A percentile compares a stretch with the other conserved stretches of the same genome.
Conservation (phyloP, 208 protist genomes). For the Leishmania major region DNA sequence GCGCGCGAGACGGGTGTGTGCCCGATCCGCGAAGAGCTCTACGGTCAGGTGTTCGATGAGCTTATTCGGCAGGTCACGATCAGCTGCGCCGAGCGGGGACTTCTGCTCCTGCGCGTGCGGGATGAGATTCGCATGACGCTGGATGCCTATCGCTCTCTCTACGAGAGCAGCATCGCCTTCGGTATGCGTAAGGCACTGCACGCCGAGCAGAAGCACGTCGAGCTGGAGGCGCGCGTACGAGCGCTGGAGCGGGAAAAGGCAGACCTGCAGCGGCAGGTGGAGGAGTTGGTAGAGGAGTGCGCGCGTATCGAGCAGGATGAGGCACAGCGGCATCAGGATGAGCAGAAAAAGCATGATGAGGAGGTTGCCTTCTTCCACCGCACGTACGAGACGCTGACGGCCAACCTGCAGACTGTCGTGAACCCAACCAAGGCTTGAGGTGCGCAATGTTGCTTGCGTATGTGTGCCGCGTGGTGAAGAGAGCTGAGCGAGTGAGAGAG, state of each 20-base stretch:
- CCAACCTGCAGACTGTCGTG: slow-evolving; percentile 89
- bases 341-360: slow-evolving; percentile 96
- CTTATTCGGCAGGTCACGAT: slow-evolving; percentile 99
- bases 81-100: slow-evolving; percentile 97
- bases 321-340: slow-evolving; percentile 88
- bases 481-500: neutral
- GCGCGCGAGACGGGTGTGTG: slow-evolving; percentile 98
- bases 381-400: slow-evolving; percentile 95
- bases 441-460: neutral
- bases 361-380: slow-evolving; percentile 96
- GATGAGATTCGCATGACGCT: slow-evolving; percentile 96
- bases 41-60: slow-evolving; percentile 97
- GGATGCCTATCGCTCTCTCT: slow-evolving; percentile 85
- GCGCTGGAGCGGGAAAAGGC: slow-evolving; percentile 94
- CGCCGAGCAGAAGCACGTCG: slow-evolving; percentile 96
- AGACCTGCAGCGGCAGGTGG: slow-evolving; percentile 91
- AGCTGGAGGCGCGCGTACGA: slow-evolving; percentile 94
- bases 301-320: slow-evolving; percentile 92
- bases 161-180: slow-evolving; percentile 92
- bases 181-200: slow-evolving; percentile 98
- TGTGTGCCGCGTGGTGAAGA: neutral
- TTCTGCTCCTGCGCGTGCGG: slow-evolving; percentile 97
- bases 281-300: slow-evolving; percentile 71
- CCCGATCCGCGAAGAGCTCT: slow-evolving; percentile 98
- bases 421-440: slow-evolving; percentile 79